These are phyloP conservation scores for Zopfia rhizophila DNA, from an alignment of 2,329 filamentous ascomycete species.

Conservation along the genomic window DNA sequence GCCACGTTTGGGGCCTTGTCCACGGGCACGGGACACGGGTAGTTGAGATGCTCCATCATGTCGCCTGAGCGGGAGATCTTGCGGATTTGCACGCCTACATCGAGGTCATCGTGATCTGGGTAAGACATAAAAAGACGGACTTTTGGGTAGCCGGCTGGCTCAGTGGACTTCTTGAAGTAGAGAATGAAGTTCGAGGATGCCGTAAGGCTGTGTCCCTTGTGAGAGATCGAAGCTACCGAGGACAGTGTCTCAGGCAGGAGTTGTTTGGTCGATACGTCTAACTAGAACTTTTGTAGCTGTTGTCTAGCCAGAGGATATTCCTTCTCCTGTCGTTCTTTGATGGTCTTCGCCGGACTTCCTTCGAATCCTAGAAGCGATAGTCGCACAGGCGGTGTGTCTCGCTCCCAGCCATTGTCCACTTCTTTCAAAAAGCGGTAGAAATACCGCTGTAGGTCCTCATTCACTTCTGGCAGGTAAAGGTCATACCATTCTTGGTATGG, in stretches of 20 bases:
- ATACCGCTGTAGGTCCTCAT: constrained; percentile 43
- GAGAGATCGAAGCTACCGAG: too few species aligned
- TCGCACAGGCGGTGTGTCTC: constrained; percentile 58
- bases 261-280: too few species aligned
- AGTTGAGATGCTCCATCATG: constrained; percentile 6
- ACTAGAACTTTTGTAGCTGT: too few species aligned
- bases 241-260: too few species aligned
- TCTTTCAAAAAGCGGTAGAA: constrained; percentile 60
- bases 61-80: constrained; percentile 15
- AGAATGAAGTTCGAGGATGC: too few species aligned
- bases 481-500: constrained; percentile 35
- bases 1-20: too few species aligned
- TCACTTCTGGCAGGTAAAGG: constrained; percentile 22
- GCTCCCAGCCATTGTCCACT: constrained; percentile 58
- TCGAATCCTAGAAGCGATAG: constrained; percentile 51
- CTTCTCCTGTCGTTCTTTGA: constrained; percentile 6
- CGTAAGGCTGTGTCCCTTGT: too few species aligned
- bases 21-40: constrained; percentile 8
- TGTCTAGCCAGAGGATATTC: too few species aligned
- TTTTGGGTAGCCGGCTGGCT: too few species aligned
- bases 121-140: constrained; percentile 60
- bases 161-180: too few species aligned
- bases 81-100: constrained; percentile 27
- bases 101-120: constrained; percentile 56
- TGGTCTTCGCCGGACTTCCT: constrained; percentile 6